Conservation (phyloP, 2,329 filamentous ascomycete genomes). For the Neobulgaria alba region DNA sequence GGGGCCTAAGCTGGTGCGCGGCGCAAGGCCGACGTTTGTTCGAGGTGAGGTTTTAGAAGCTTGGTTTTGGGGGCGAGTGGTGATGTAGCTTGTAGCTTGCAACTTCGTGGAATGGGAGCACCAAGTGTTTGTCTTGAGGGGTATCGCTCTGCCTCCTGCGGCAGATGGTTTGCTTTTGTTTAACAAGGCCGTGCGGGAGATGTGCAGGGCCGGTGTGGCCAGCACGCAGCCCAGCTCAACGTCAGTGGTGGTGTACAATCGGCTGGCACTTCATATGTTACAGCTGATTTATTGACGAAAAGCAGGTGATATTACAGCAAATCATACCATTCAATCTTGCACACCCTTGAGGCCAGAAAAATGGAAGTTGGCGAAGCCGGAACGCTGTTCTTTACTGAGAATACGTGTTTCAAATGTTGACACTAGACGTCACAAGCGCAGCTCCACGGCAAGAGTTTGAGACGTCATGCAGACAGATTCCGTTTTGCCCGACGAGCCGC, state of each 20-base stretch:
- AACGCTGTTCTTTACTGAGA: too few species aligned
- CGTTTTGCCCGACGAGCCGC: too few species aligned
- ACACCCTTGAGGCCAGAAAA: neutral
- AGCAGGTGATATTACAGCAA: neutral
- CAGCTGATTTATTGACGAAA: neutral
- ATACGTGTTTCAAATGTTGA: too few species aligned
- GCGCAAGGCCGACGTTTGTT: constrained; percentile 9
- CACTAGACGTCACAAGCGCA: too few species aligned
- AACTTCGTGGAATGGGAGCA: too few species aligned
- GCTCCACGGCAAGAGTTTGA: too few species aligned
- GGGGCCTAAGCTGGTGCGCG: constrained; percentile 7
- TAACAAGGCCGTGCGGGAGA: too few species aligned
- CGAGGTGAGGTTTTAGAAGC: too few species aligned
- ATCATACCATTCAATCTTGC: neutral
- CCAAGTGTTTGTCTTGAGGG: neutral
- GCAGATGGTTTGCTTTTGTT: too few species aligned
- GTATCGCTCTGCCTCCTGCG: neutral
- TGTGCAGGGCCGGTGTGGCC: neutral
- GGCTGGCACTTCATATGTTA: neutral
- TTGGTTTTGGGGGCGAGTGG: too few species aligned
- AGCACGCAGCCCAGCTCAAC: neutral
- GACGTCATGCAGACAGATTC: too few species aligned
- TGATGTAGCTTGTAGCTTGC: too few species aligned
- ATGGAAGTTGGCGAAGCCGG: neutral
- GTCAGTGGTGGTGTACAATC: neutral